Base-by-base conservation (phyloP, 177 flowering plant genomes). In the Telopea speciosissima region DNA sequence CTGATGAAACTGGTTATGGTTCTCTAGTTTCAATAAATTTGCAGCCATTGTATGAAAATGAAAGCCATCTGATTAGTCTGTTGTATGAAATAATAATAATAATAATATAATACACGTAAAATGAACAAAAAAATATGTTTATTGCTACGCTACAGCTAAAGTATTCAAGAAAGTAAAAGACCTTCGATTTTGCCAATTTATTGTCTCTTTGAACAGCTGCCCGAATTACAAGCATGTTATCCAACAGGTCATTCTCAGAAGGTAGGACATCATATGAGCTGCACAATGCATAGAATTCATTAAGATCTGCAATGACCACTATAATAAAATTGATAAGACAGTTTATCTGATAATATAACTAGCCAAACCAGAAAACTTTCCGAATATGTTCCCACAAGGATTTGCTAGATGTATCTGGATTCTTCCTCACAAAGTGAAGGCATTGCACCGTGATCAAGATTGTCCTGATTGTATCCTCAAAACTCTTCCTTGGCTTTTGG, bases 401-500 rank as follows among this genome's bases (percentile, higher is more conserved):
- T 63, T 83, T 84, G 22, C 58, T 83, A 16, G 87, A 71, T n/a
- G 81, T 36, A 44, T 82, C 88, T 1, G 86, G 85, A 67, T 84
- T 79, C 70, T 68, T 78, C 78, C 81, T 85, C 26, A 83, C 58
- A 70, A 75, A 83, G 66, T 86, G 89, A 66, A 91, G 85, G 74
- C 79, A 83, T 24, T 83, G 82, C 42, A 88, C 67, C 0, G 90
- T 83, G n/a, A 93, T 79, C 76, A 91, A 75, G 60, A 82, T 79
- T 7, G 87, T 75, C 75, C 90, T 87, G 26, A 88, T 76, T 40
- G 70, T 80, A 33, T 72, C 80, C 76, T 88, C 90, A 73, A 70
- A 91, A 69, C 81, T 75, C 75, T 86, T 85, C 77, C 88, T 85
- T 6, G 97, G 97, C 78, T 85, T 90, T 24, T 74, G 79, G 70